Evolutionary conservation across 805 yeast genomes (phyloP).

Genomic region (Ogataea neopini): DNA sequence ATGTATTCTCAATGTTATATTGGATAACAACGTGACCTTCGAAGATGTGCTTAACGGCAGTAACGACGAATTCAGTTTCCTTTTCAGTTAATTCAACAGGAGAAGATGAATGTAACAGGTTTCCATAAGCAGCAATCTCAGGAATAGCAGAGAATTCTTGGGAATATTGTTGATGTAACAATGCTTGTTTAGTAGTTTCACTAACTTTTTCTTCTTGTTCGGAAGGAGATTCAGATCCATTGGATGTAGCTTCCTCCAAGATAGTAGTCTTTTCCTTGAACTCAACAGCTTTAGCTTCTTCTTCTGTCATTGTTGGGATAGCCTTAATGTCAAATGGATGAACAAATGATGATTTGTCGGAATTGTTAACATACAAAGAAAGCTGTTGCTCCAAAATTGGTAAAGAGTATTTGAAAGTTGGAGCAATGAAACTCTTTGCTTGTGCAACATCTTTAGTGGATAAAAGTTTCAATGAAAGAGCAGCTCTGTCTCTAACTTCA

Average conservation of each 20-base stretch:
- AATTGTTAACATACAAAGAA: constrained; percentile 61
- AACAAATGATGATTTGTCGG: constrained; percentile 45
- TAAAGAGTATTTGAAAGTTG: constrained; percentile 70
- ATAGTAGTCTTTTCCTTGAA: constrained; percentile 51
- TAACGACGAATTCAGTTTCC: constrained; percentile 91
- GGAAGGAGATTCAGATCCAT: constrained; percentile 17
- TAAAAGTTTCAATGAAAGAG: constrained; percentile 74
- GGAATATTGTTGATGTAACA: constrained; percentile 64
- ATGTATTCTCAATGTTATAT: constrained; percentile 81
- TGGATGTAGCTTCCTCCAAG: constrained; percentile 27
- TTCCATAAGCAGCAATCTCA: constrained; percentile 73
- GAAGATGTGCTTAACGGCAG: constrained; percentile 80
- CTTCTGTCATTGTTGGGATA: constrained; percentile 66
- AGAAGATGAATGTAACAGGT: constrained; percentile 68
- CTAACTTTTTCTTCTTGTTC: constrained; percentile 32
- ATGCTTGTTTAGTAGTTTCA: constrained; percentile 32
- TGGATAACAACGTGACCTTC: constrained; percentile 73
- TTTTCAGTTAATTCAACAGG: constrained; percentile 76
- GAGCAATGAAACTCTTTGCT: constrained; percentile 57
- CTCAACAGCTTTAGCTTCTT: constrained; percentile 67
- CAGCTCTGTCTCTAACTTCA: constrained; percentile 97
- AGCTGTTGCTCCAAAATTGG: constrained; percentile 77
- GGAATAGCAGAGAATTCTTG: constrained; percentile 70
- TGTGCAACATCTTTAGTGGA: constrained; percentile 39
- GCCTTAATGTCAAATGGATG: constrained; percentile 69